These are phyloP conservation scores for Penicillium daleae DNA, from an alignment of 495 filamentous ascomycete species.

Conservation along the genomic window DNA sequence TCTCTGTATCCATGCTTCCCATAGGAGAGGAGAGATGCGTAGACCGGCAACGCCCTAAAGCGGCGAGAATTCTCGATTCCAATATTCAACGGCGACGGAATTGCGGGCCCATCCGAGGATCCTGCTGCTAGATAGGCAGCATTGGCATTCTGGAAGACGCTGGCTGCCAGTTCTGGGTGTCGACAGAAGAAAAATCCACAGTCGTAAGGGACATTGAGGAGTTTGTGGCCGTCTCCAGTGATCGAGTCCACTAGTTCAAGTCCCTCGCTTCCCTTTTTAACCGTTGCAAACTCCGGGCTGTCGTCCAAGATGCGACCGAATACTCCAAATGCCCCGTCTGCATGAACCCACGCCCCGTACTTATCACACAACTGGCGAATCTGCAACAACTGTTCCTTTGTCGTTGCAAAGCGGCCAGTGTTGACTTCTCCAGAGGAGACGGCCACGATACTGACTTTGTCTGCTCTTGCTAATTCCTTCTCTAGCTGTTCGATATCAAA, in stretches of 20 bases:
- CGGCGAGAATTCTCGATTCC: conserved; percentile 90
- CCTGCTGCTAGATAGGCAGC: conserved; percentile 74
- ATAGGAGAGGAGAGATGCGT: conserved; percentile 77
- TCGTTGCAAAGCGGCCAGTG: conserved; percentile 79
- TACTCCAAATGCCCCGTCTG: conserved; percentile 89
- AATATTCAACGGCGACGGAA: conserved; percentile 84
- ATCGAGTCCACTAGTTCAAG: conserved; percentile 89
- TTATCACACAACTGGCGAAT: conserved; percentile 71
- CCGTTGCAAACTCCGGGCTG: conserved; percentile 59
- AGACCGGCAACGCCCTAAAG: conserved; percentile 87
- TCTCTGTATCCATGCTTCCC: conserved; percentile 69
- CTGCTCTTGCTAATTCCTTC: conserved; percentile 51
- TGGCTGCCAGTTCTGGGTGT: conserved; percentile 54
- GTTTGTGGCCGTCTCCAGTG: conserved; percentile 83
- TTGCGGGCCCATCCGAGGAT: conserved; percentile 38
- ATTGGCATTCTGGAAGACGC: conserved; percentile 82
- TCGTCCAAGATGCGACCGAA: conserved; percentile 70
- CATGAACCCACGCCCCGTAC: conserved; percentile 85
- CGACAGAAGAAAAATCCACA: conserved; percentile 86
- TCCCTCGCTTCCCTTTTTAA: conserved; percentile 61
- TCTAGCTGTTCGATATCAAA: conserved; percentile 68
- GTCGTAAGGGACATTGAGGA: conserved; percentile 97
- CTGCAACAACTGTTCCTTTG: conserved; percentile 58
- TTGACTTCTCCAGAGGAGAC: conserved; percentile 90
- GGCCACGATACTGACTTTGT: conserved; percentile 71